These are phyloP conservation scores for Cenchrus purpureus DNA, from an alignment of 176 grass and related monocot species.

Conservation along the genomic window DNA sequence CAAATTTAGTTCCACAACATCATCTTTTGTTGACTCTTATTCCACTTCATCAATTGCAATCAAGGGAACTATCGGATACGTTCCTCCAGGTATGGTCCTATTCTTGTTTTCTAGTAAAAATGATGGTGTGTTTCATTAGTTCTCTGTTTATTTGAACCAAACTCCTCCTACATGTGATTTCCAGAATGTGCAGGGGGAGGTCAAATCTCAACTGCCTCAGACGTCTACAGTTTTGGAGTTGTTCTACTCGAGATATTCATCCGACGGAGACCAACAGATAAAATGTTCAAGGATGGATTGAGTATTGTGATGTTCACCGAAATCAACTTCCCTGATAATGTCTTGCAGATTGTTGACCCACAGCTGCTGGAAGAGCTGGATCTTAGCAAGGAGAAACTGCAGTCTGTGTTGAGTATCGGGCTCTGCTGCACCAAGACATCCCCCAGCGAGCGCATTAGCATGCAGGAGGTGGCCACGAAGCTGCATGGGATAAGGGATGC, in stretches of 20 bases:
- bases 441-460: background rate
- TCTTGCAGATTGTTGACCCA: conserved; percentile 12
- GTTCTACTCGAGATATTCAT: conserved; percentile 32
- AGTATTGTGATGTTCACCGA: background rate
- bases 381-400: background rate
- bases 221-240: conserved; percentile 38
- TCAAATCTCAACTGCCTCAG: background rate
- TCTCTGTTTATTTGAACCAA: background rate
- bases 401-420: background rate
- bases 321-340: conserved; percentile 3
- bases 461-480: conserved; percentile 20
- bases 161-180: background rate
- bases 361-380: background rate
- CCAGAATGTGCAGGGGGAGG: conserved; percentile 7
- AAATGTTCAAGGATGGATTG: background rate
- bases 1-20: background rate
- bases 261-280: conserved; percentile 9
- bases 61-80: too few species aligned
- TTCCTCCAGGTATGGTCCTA: background rate
- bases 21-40: background rate
- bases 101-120: background rate
- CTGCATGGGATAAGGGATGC: conserved; percentile 13
- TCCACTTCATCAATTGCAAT: background rate
- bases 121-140: background rate
- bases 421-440: background rate